These are phyloP conservation scores for Symbiotaphrina buchneri DNA, from an alignment of 495 filamentous ascomycete species.

Conservation along the genomic window DNA sequence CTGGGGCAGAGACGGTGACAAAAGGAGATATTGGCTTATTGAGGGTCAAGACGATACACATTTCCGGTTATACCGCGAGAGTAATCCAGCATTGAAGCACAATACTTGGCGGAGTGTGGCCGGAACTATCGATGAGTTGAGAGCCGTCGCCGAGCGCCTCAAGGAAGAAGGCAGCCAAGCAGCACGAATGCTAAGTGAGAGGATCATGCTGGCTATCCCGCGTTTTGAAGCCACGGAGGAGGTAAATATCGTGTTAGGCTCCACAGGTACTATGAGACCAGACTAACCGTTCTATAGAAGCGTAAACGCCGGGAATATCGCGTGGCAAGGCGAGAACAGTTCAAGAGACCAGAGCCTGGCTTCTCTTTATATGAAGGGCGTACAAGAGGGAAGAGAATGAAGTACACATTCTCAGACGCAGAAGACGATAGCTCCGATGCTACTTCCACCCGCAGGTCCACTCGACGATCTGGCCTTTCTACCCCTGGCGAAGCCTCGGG, in stretches of 20 bases:
- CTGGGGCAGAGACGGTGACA: constrained; percentile 81
- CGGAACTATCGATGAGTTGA: constrained; percentile 72
- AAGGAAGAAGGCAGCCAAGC: constrained; percentile 57
- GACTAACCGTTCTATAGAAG: constrained; percentile 35
- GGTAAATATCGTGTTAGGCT: constrained; percentile 23
- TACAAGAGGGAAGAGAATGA: constrained; percentile 84
- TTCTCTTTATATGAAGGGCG: constrained; percentile 92
- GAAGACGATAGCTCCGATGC: constrained; percentile 62
- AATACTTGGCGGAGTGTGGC: constrained; percentile 85
- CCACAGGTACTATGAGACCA: no score
- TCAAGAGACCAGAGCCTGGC: constrained; percentile 68
- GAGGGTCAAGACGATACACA: constrained; percentile 87
- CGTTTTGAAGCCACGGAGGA: constrained; percentile 92
- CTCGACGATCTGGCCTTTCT: constrained; percentile 45
- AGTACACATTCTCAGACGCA: constrained; percentile 87
- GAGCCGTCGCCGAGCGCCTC: constrained; percentile 47
- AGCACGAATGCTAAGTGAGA: constrained; percentile 50
- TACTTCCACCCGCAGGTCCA: constrained; percentile 40
- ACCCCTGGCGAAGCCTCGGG: constrained; percentile 43
- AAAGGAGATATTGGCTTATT: constrained; percentile 79
- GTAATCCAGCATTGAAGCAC: constrained; percentile 54
- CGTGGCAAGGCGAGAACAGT: constrained; percentile 62
- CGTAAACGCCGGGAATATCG: constrained; percentile 85
- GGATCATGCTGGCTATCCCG: constrained; percentile 61
- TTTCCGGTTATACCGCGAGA: constrained; percentile 89